phyloP scores from a whole-genome alignment of 2,329 filamentous ascomycete genomes.

The Penicillium hesseltinei region DNA sequence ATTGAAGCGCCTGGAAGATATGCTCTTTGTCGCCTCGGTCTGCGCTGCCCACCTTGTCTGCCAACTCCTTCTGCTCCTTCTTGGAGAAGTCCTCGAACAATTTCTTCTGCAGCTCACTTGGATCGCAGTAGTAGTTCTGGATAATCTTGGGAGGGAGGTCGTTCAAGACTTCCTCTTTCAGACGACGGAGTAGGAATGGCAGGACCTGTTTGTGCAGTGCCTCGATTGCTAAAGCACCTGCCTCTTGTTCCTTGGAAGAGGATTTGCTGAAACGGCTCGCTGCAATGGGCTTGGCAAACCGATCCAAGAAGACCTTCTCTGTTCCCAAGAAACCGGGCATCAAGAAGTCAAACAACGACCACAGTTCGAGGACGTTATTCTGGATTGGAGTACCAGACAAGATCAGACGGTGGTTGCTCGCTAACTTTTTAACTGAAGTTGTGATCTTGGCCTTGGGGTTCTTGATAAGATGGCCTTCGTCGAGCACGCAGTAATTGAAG shows the following conservation, averaged over 20 bases:
- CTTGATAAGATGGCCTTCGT: conserved; percentile 98
- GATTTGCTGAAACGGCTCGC: conserved; percentile 95
- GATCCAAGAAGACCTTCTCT: conserved; percentile 94
- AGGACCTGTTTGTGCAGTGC: conserved; percentile 98
- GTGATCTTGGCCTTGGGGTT: conserved; percentile 97
- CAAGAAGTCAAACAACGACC: conserved; percentile 97
- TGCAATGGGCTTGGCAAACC: conserved; percentile 92
- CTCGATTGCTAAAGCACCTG: conserved; percentile 91
- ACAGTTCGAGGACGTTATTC: conserved; percentile 94
- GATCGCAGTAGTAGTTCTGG: conserved; percentile 98
- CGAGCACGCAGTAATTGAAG: conserved; percentile 97
- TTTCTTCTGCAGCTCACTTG: conserved; percentile 90
- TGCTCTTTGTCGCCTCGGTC: conserved; percentile 96
- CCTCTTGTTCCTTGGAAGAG: conserved; percentile 97
- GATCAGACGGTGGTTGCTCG: conserved; percentile 92
- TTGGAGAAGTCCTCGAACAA: conserved; percentile 95
- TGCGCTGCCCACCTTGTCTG: conserved; percentile 75
- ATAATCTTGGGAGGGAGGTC: conserved; percentile 97
- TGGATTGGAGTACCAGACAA: conserved; percentile 96
- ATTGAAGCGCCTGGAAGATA: conserved; percentile 98
- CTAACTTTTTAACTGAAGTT: conserved; percentile 81
- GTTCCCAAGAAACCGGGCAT: conserved; percentile 98
- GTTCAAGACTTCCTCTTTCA: conserved; percentile 96
- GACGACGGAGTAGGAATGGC: conserved; percentile 88
- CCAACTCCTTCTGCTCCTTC: conserved; percentile 85